Base-by-base conservation (phyloP, 2,329 filamentous ascomycete genomes). In the Neofusicoccum kwambonambiense region DNA sequence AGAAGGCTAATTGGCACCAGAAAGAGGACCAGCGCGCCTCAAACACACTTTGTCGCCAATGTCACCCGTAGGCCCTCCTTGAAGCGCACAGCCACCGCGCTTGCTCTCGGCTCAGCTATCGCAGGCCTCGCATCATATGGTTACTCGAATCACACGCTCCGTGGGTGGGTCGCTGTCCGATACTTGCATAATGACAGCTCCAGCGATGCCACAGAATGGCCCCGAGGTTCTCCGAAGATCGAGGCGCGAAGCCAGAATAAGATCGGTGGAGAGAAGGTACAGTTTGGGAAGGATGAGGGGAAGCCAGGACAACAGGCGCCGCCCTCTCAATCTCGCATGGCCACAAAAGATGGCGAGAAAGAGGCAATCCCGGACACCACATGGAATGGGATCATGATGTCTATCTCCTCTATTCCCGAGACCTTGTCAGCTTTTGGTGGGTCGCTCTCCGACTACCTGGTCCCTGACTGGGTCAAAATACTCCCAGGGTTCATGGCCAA, bases 401-500 rank as follows among this genome's bases (percentile, higher is more conserved):
- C 71, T 61, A 67, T 77, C 31, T 65, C 73, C 4, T 71, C 67
- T 41, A 70, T 75, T 3, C 70, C 73, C 5, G 68, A 72, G 15
- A 74, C 71, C 0, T 70, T 73, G 17, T 70, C 71, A 9, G 76
- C 78, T 12, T 68, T 86, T 51, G 77, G 79, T 17, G 82, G 83
- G 57, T 83, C 78, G 19, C 79, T 96, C 31, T 88, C 89, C 42
- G 88, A 87, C 72, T 84, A 86, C 68, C 88, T 98, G 39, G 78
- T 96, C 3, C 94, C 94, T 0, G 87, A 90, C 47, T 98, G 94
- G 94, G 88, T 90, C 39, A 89, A 87, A 68, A 75, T 87, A 47
- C 80, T 97, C 17, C 93, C 93, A 0, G 88, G 83, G 3, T 92
- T 91, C 63, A 81, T 96, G 64, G 84, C 86, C 66, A 97, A 97